Evolutionary conservation across 257 asterid species (phyloP), one percentile per base, ranked within the genome.

Genomic region (Osmanthus fragrans): DNA sequence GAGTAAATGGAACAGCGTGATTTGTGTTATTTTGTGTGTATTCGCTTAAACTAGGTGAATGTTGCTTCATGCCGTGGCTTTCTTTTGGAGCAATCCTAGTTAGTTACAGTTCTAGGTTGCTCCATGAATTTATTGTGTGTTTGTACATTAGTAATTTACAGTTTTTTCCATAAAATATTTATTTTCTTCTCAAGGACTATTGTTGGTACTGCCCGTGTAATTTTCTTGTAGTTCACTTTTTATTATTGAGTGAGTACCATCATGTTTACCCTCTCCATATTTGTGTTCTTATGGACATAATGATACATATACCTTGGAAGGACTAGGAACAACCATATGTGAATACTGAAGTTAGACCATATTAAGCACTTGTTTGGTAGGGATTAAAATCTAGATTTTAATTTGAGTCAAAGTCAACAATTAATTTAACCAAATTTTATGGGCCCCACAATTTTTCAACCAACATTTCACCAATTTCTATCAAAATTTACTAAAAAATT

Each of bases 1-100:
- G 86, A 71, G 99, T 95, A 54, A 86, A 85, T 71, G 98, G 99
- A 51, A 86, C 97, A 70, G 84, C 82, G 1, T 90, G 88, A 90
- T 40, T 77, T 32, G 74, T 40, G 49, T 76, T 65, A 12, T 60
- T 63, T 21, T 63, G 23, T 80, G 6, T 67, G 29, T n/a, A 49
- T 76, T 80, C 71, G 56, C 42, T 32, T 66, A 13, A 47, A 49
- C 45, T 23, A 30, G 73, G 73, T 69, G 27, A 42, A 71, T 63
- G 56, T 45, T 72, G 75, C 79, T 71, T 40, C 4, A 51, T 71
- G 65, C 73, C 9, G 19, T 7, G 8, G 34, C 69, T 63, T 63
- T 63, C 34, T 11, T 9, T 27, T 63, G 65, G 65, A 56, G 65
- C 25, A 56, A 56, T 19, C 65, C 65, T 56, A 7, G 65, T 56